Percentiles rank a stretch among this genome's conserved stretches.
These are phyloP conservation scores for Allomyces arbusculus DNA, from an alignment of 192 early-diverging fungal genomes.

Conservation along the genomic window DNA sequence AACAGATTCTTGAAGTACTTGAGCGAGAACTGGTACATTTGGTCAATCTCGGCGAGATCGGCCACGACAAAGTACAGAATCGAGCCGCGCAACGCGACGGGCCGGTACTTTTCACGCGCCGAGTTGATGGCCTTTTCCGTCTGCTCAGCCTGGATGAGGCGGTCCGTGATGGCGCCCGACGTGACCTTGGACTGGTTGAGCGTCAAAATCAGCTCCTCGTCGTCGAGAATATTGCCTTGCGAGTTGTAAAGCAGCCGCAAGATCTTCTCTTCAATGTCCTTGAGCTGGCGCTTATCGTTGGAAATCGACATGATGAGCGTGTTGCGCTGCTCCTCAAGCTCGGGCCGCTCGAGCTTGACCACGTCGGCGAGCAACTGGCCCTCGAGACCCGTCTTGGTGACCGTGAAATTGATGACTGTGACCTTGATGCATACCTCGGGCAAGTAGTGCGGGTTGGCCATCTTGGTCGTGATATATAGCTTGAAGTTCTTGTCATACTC, in stretches of 20 bases:
- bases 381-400: constrained; percentile 86
- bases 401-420: constrained; percentile 98
- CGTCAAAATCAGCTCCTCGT: constrained; percentile 80
- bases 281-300: constrained; percentile 80
- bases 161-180: constrained; percentile 77
- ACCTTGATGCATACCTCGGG: constrained; percentile 93
- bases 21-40: constrained; percentile 97
- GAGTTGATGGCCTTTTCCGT: constrained; percentile 90
- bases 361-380: constrained; percentile 93
- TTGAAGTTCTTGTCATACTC: constrained; percentile 96
- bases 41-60: constrained; percentile 63
- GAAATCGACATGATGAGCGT: constrained; percentile 86
- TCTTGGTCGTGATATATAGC: constrained; percentile 79
- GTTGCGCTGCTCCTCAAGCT: constrained; percentile 78
- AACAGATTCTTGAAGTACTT: constrained; percentile 92
- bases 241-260: constrained; percentile 81
- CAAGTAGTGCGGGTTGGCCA: constrained; percentile 78
- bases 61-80: constrained; percentile 92
- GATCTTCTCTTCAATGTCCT: constrained; percentile 79
- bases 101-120: constrained; percentile 72
- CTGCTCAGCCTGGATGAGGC: constrained; percentile 80
- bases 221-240: constrained; percentile 92
- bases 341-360: constrained; percentile 83
- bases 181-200: constrained; percentile 89
- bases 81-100: constrained; percentile 74